phyloP scores from a whole-genome alignment of 2,329 filamentous ascomycete species.

The Botryosphaeria dothidea region DNA sequence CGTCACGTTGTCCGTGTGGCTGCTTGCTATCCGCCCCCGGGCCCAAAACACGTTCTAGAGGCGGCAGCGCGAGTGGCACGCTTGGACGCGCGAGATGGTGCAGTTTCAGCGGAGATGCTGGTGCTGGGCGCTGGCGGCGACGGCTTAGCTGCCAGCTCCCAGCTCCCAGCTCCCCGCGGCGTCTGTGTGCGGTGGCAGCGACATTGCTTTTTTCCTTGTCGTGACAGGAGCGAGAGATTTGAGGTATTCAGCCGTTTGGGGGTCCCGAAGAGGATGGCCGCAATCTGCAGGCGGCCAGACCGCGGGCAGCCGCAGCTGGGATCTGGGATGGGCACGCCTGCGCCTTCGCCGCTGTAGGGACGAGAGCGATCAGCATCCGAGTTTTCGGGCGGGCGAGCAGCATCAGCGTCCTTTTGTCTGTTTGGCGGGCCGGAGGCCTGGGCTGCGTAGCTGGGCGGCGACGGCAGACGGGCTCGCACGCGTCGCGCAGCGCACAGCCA shows the following conservation, averaged over 20 bases:
- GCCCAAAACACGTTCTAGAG: conserved; percentile 11
- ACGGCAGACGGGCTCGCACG: conserved; percentile 5
- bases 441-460: background rate
- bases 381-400: conserved; percentile 32
- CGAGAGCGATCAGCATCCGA: conserved; percentile 23
- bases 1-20: conserved; percentile 12
- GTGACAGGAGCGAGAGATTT: conserved; percentile 5
- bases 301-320: conserved; percentile 6
- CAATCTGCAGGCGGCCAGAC: conserved; percentile 13
- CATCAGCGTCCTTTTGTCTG: background rate
- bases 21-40: conserved; percentile 4
- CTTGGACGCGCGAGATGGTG: background rate
- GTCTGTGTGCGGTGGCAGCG: background rate
- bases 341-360: conserved; percentile 18
- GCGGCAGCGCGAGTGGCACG: conserved; percentile 12
- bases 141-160: background rate
- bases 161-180: background rate
- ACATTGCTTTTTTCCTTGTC: conserved; percentile 1
- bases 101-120: conserved; percentile 7
- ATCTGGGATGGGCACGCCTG: background rate
- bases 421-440: background rate
- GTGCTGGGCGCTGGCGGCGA: conserved; percentile 8
- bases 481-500: conserved; percentile 15
- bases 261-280: background rate
- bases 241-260: background rate